phyloP scores from a whole-genome alignment of 495 filamentous ascomycete species.

The Cercophora newfieldiana region DNA sequence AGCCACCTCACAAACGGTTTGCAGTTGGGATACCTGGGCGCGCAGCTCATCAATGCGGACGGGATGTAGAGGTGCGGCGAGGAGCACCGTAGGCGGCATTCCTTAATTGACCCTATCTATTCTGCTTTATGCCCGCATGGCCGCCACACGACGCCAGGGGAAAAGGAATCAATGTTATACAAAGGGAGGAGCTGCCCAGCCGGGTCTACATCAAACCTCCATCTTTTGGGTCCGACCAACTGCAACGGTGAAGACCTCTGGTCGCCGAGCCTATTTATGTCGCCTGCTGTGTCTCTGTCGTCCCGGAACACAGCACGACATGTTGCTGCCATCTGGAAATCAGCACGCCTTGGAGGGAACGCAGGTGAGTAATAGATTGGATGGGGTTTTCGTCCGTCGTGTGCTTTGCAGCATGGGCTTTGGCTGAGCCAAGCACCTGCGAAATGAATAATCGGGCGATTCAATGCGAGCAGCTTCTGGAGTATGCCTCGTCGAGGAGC shows the following conservation, averaged over 20 bases:
- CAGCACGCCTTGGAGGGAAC: too few relatives aligned
- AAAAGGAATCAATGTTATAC: background rate
- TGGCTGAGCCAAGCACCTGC: background rate
- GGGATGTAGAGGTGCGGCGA: background rate
- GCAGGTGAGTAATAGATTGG: too few relatives aligned
- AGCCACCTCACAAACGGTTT: background rate
- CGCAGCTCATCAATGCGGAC: background rate
- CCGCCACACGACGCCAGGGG: background rate
- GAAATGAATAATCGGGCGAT: constrained; percentile 2
- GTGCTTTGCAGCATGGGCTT: background rate
- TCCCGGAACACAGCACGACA: too few relatives aligned
- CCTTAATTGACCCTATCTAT: background rate
- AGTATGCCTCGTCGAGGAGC: background rate
- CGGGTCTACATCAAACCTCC: background rate
- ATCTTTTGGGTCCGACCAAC: background rate
- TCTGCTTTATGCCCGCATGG: background rate
- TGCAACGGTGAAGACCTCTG: background rate
- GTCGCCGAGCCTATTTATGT: background rate
- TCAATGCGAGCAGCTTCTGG: constrained; percentile 6
- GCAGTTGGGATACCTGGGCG: background rate
- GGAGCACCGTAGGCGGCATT: background rate
- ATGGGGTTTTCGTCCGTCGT: background rate
- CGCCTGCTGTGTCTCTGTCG: background rate
- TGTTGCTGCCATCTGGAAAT: background rate
- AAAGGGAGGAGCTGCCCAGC: background rate